A percentile compares a stretch with the other conserved stretches of the same genome.
Conservation (phyloP, 257 asterid species). For the Gynochthodes officinalis region DNA sequence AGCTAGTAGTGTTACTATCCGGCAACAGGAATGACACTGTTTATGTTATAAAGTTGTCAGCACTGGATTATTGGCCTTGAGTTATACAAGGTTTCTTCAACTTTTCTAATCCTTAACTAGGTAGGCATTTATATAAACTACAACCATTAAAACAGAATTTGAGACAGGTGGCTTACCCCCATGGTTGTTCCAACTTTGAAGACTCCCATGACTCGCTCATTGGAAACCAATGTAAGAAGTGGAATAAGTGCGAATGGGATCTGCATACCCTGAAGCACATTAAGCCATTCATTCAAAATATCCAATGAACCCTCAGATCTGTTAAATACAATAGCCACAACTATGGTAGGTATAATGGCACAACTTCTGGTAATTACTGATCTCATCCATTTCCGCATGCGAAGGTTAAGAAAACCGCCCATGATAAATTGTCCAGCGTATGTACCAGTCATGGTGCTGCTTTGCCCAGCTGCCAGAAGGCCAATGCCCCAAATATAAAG, state of each 20-base stretch:
- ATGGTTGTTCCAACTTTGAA: constrained; percentile 68
- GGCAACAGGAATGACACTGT: no score
- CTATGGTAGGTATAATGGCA: constrained; percentile 87
- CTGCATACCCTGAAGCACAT: constrained; percentile 88
- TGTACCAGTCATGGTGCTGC: constrained; percentile 95
- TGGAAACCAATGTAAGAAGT: constrained; percentile 86
- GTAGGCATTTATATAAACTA: no score
- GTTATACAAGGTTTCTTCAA: no score
- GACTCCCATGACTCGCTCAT: constrained; percentile 81
- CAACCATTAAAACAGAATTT: neutral
- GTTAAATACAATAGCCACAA: constrained; percentile 78
- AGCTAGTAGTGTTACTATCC: neutral
- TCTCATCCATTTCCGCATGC: constrained; percentile 76
- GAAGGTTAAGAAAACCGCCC: constrained; percentile 96
- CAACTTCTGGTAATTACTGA: constrained; percentile 89
- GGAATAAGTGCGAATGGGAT: constrained; percentile 97
- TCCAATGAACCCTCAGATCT: constrained; percentile 83
- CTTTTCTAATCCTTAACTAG: no score
- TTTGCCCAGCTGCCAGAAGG: constrained; percentile 93
- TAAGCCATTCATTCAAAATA: constrained; percentile 90
- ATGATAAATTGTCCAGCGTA: constrained; percentile 97
- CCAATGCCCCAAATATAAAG: constrained; percentile 97
- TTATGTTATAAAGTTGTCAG: neutral
- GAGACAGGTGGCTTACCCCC: constrained; percentile 39
- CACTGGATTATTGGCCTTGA: no score